Conservation (phyloP, 331 rosid species). For the Dryas integrifolia region DNA sequence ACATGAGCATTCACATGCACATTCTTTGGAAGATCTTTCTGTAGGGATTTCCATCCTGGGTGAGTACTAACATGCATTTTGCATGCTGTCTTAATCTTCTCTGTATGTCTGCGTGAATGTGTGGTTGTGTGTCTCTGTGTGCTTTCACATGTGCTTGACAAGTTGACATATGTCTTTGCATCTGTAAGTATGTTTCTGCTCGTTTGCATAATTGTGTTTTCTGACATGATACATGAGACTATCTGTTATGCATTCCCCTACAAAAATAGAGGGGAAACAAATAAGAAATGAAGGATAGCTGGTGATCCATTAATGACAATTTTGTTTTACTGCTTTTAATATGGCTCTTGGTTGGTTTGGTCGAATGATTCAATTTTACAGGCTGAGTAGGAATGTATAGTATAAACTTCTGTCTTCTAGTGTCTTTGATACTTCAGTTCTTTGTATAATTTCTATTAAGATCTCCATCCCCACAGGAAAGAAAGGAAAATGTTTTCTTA, state of each 20-base stretch:
- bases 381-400: neutral
- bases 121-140: neutral
- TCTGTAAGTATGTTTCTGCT: neutral
- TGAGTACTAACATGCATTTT: conserved; percentile 32
- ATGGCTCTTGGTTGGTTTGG: neutral
- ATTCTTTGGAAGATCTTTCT: conserved; percentile 84
- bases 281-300: neutral
- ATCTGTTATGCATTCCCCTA: neutral
- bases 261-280: neutral
- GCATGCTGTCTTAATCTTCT: conserved; percentile 4
- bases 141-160: neutral
- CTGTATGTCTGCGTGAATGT: neutral
- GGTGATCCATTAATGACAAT: neutral
- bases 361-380: neutral
- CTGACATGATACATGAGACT: neutral
- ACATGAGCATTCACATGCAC: conserved; percentile 60
- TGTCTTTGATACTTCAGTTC: neutral
- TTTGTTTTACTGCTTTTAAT: neutral
- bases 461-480: neutral
- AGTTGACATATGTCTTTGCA: neutral
- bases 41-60: conserved; percentile 83
- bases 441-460: neutral
- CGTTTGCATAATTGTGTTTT: neutral
- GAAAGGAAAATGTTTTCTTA: neutral
- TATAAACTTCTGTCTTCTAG: neutral